These are phyloP conservation scores for Didymella segeticola DNA, from an alignment of 2,329 filamentous ascomycete species.

Conservation along the genomic window DNA sequence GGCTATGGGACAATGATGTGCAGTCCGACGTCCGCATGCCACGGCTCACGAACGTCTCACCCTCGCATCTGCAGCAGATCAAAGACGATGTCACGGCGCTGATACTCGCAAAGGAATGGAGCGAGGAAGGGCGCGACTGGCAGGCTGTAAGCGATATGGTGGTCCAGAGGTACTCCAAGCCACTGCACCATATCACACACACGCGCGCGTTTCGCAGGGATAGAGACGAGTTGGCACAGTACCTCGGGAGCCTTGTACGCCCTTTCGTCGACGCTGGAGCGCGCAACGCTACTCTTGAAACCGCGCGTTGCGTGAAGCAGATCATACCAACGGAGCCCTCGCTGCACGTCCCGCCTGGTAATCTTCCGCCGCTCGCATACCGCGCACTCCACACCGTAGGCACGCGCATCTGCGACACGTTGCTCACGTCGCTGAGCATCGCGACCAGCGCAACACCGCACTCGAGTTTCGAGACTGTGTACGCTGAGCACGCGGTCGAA, in stretches of 20 bases:
- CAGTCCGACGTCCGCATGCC: constrained; percentile 43
- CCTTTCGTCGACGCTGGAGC: constrained; percentile 48
- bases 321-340: constrained; percentile 36
- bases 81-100: constrained; percentile 55
- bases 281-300: constrained; percentile 49
- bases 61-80: constrained; percentile 46
- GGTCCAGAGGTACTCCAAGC: constrained; percentile 65
- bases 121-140: constrained; percentile 59
- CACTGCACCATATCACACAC: constrained; percentile 53
- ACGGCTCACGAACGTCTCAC: constrained; percentile 47
- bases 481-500: constrained; percentile 35
- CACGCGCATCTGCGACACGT: constrained; percentile 42
- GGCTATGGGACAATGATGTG: constrained; percentile 48
- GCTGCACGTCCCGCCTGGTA: constrained; percentile 16
- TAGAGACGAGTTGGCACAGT: constrained; percentile 30
- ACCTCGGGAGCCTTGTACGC: constrained; percentile 39
- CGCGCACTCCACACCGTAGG: constrained; percentile 40
- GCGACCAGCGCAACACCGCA: constrained; percentile 18
- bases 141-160: constrained; percentile 72
- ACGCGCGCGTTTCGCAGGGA: constrained; percentile 21
- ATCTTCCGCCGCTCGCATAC: constrained; percentile 35
- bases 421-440: constrained; percentile 34
- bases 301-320: constrained; percentile 57
- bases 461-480: not conserved
- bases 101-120: constrained; percentile 41